A percentile compares a stretch with the other conserved stretches of the same genome.
Conservation (phyloP, 139 green algal species). For the Pleodorina starrii region DNA sequence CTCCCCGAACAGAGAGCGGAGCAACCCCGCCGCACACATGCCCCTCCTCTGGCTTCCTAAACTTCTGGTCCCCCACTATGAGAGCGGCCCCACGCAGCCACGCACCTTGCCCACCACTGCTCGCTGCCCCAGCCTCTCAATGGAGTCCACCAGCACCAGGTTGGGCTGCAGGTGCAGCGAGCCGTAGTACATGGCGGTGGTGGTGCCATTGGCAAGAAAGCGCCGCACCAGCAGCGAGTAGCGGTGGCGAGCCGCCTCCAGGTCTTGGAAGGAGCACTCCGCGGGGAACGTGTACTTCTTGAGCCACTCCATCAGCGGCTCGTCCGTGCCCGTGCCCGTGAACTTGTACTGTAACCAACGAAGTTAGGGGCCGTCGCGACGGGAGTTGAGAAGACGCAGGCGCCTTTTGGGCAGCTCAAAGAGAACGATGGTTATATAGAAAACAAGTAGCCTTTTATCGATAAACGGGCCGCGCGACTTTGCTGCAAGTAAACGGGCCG, state of each 20-base stretch:
- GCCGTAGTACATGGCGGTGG: conserved; percentile 65
- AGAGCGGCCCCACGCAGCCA: too few species aligned
- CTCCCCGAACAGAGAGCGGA: too few species aligned
- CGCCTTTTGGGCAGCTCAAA: neutral
- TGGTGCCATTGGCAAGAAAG: conserved; percentile 57
- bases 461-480: too few species aligned
- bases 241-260: conserved; percentile 33
- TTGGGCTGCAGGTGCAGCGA: conserved; percentile 70
- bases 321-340: conserved; percentile 58
- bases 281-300: conserved; percentile 66
- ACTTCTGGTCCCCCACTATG: too few species aligned
- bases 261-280: conserved; percentile 58
- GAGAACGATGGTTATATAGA: too few species aligned
- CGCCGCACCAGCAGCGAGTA: conserved; percentile 58
- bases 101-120: conserved; percentile 77
- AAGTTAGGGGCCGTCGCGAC: neutral
- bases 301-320: conserved; percentile 70
- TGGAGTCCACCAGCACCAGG: conserved; percentile 64
- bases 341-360: conserved; percentile 52
- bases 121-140: conserved; percentile 64
- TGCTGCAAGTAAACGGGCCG: neutral
- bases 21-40: too few species aligned
- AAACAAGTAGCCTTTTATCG: too few species aligned
- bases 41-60: too few species aligned
- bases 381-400: neutral